A percentile compares a stretch with the other conserved stretches of the same genome.
Conservation (phyloP, 1,139 yeast genomes). For the Taphrina flavorubra region DNA sequence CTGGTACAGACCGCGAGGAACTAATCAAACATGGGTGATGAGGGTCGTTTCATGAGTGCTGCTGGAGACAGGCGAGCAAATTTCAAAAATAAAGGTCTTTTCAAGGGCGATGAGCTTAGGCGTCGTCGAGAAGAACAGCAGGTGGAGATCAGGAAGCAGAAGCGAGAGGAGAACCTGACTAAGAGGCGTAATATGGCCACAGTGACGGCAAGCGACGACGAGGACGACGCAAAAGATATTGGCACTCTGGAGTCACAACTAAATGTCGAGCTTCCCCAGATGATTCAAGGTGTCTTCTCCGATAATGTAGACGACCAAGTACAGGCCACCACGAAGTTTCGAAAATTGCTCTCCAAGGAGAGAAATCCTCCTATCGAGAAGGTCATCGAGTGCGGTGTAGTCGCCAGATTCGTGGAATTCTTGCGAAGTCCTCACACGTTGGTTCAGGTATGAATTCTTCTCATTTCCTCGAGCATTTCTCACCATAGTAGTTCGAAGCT, state of each 20-base stretch:
- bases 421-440: conserved; percentile 79
- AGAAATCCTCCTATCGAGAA: conserved; percentile 96
- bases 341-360: conserved; percentile 92
- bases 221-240: conserved; percentile 55
- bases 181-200: conserved; percentile 74
- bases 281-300: conserved; percentile 82
- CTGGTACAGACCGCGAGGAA: too few species aligned
- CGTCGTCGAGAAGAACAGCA: conserved; percentile 98
- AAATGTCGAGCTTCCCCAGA: conserved; percentile 77
- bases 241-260: conserved; percentile 45
- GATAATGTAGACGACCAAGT: conserved; percentile 79
- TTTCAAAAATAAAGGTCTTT: conserved; percentile 92
- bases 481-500: conserved; percentile 66
- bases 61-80: conserved; percentile 98
- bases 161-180: conserved; percentile 90
- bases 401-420: conserved; percentile 85
- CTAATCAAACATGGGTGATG: conserved; percentile 24
- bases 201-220: conserved; percentile 56
- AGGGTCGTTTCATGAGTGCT: conserved; percentile 49
- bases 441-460: conserved; percentile 59
- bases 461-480: conserved; percentile 10
- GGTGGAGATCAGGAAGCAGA: conserved; percentile 93
- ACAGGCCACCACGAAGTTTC: conserved; percentile 87
- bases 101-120: conserved; percentile 93
- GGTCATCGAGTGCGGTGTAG: conserved; percentile 91